phyloP scores from a whole-genome alignment of 768 basidiomycete species.

The Agrocybe chaxingu region DNA sequence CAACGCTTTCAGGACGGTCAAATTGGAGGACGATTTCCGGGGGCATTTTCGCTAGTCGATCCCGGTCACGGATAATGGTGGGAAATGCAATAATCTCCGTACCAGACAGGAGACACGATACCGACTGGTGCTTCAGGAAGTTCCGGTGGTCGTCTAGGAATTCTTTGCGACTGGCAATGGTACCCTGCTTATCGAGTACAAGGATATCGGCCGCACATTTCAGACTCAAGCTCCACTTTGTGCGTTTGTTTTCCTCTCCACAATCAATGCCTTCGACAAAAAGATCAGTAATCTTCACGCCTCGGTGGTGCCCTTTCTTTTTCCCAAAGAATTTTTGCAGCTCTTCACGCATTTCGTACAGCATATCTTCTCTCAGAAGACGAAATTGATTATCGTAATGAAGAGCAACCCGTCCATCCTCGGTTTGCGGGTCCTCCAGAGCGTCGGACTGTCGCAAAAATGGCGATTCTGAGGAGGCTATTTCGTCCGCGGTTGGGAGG shows the following conservation, averaged over 20 bases:
- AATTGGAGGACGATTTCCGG: conserved; percentile 55
- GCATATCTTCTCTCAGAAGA: conserved; percentile 50
- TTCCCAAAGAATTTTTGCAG: conserved; percentile 44
- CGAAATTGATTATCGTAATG: conserved; percentile 69
- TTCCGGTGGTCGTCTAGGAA: conserved; percentile 35
- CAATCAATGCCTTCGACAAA: conserved; percentile 36
- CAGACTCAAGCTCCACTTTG: conserved; percentile 40
- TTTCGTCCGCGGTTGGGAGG: conserved; percentile 59
- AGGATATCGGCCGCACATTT: conserved; percentile 32
- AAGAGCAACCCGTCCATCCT: conserved; percentile 34
- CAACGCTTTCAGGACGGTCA: conserved; percentile 36
- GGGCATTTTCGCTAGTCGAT: conserved; percentile 40
- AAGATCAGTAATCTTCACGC: conserved; percentile 35
- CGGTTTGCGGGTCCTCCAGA: conserved; percentile 40
- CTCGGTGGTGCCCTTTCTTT: conserved; percentile 40
- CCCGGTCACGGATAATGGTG: conserved; percentile 51
- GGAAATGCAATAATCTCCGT: conserved; percentile 49
- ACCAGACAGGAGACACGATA: conserved; percentile 50
- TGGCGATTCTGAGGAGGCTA: conserved; percentile 38
- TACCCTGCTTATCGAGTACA: conserved; percentile 27
- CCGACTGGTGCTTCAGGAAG: conserved; percentile 50
- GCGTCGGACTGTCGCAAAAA: conserved; percentile 45
- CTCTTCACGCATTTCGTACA: conserved; percentile 29
- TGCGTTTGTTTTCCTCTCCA: conserved; percentile 20
- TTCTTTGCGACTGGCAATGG: conserved; percentile 30